Percentiles rank a stretch among this genome's conserved stretches.
Evolutionary conservation across 2,329 filamentous ascomycete genomes (phyloP).

Genomic region (Cladosporium sp.): DNA sequence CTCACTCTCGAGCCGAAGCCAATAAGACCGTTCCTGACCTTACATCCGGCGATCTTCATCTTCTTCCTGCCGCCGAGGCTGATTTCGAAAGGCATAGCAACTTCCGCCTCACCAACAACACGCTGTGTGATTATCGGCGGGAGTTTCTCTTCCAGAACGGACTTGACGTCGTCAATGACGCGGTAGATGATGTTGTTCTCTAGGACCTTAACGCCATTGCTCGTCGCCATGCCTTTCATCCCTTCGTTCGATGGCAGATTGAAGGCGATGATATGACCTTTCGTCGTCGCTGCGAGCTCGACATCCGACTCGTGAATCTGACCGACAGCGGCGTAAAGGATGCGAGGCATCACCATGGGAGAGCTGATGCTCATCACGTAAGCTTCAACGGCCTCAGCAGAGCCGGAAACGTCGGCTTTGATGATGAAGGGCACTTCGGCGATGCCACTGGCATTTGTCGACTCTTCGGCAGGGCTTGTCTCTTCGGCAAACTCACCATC

Average conservation of each 20-base stretch:
- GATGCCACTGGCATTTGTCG: conserved; percentile 41
- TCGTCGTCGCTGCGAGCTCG: conserved; percentile 75
- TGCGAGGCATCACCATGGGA: conserved; percentile 71
- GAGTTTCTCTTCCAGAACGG: conserved; percentile 64
- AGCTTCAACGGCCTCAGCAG: conserved; percentile 82
- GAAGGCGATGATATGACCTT: conserved; percentile 79
- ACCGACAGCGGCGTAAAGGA: conserved; percentile 76
- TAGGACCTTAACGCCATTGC: conserved; percentile 69
- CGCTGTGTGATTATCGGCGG: conserved; percentile 61
- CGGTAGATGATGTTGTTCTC: conserved; percentile 86
- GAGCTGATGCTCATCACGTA: conserved; percentile 76
- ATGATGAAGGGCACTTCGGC: conserved; percentile 73
- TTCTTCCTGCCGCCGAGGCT: conserved; percentile 67
- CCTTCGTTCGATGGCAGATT: conserved; percentile 65
- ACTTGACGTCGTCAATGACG: conserved; percentile 68
- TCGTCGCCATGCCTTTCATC: conserved; percentile 66
- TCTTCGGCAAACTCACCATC: conserved; percentile 24
- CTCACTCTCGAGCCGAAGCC: conserved; percentile 61
- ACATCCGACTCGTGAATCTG: conserved; percentile 81
- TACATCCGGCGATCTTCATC: conserved; percentile 80
- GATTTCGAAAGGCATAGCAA: conserved; percentile 79
- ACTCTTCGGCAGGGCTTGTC: conserved; percentile 24
- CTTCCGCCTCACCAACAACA: conserved; percentile 83
- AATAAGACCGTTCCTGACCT: conserved; percentile 76
- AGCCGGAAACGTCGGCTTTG: conserved; percentile 91